Base-by-base conservation (phyloP, 176 grass and related monocot genomes). In the Carex scoparia region DNA sequence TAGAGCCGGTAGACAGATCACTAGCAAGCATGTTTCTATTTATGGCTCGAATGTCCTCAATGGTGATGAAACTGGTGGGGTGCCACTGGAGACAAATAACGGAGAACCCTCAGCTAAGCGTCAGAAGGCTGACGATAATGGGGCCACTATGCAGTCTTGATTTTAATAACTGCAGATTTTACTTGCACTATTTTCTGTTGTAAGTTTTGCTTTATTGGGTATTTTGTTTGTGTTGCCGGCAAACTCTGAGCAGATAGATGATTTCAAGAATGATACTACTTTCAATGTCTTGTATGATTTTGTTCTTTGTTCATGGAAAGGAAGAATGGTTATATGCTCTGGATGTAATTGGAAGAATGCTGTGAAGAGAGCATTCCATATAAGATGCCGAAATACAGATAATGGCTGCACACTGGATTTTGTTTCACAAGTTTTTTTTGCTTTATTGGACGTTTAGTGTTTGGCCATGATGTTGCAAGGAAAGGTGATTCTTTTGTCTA, bases 1-100 rank as follows among this genome's bases (percentile, higher is more conserved):
- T 66, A 92, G 90, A 75, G 96, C 91, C 10, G 96, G 96, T 19
- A 83, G 96, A 83, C 90, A 87, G 86, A 95, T 99, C 73, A 95
- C 91, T 61, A 99, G 87, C 61, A 99, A 99, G 61, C 91, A 99
- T 63, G 79, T 80, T 31, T 99, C 96, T 44, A 84, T 94, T 55
- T 88, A 94, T 69, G 96, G 96, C 65, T 30, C 90, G 38, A 84
- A 94, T 15, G 85, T 79, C 75, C 61, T 80, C 61, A 87, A 73
- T 49, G 72, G 80, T n/a, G 72, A 60, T 55, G 56, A 83, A 68
- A 93, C 87, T 82, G 87, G 85, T 10, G 75, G 78, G 51, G 84
- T 82, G n/a, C 73, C 61, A 64, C 85, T 75, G 79, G 91, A 61
- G 60, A 28, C 18, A 55, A 87, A 2, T 40, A 35, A 35, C 0